Conservation (phyloP, 2,329 filamentous ascomycete species). For the Pseudopithomyces maydicus region DNA sequence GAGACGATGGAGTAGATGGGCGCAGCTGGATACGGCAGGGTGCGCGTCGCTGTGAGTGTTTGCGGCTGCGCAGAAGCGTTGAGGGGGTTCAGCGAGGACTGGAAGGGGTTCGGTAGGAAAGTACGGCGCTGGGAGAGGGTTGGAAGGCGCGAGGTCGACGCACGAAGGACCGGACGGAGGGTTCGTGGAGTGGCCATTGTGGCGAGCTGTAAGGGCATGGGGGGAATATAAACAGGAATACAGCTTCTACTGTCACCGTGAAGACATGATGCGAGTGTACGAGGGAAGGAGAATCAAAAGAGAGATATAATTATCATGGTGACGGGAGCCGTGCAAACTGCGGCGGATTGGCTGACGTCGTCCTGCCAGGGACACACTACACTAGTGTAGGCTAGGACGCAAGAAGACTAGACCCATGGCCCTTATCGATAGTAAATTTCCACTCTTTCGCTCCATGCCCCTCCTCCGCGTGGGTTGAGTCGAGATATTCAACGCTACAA, state of each 20-base stretch:
- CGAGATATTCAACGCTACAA: conserved; percentile 4
- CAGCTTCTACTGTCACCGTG: conserved; percentile 16
- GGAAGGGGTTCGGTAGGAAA: conserved; percentile 54
- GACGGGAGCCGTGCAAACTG: conserved; percentile 21
- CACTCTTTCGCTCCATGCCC: not conserved
- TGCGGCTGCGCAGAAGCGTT: conserved; percentile 56
- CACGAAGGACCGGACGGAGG: conserved; percentile 48
- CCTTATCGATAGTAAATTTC: conserved; percentile 26
- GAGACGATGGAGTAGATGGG: conserved; percentile 84
- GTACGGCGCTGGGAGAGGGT: conserved; percentile 38
- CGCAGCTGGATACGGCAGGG: conserved; percentile 72
- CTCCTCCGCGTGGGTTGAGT: conserved; percentile 13
- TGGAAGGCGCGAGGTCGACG: conserved; percentile 8
- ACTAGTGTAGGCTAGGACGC: conserved; percentile 13
- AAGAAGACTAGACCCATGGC: conserved; percentile 7
- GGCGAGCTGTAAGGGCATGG: not conserved
- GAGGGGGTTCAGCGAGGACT: conserved; percentile 42
- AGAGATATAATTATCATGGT: conserved; percentile 1
- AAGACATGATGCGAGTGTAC: conserved; percentile 18
- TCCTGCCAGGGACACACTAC: conserved; percentile 22
- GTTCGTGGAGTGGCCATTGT: conserved; percentile 30
- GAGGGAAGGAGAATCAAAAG: not conserved
- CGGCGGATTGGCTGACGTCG: conserved; percentile 27
- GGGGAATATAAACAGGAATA: not conserved
- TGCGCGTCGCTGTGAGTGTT: conserved; percentile 73